phyloP scores from a whole-genome alignment of 2,329 filamentous ascomycete genomes.

The Penicillium palitans region DNA sequence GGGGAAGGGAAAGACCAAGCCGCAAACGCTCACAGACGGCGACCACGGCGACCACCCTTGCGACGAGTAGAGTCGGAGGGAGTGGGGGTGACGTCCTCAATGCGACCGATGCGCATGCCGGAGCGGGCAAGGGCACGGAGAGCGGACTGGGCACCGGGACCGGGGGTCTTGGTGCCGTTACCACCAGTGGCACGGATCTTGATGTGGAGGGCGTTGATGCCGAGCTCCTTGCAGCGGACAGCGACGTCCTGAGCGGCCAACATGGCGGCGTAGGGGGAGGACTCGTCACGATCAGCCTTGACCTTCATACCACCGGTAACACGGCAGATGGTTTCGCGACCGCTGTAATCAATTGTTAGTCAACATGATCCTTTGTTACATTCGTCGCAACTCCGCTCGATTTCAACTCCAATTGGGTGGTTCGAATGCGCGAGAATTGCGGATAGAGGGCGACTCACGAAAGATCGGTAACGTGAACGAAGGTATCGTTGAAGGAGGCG shows the following conservation, averaged over 20 bases:
- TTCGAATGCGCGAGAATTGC: slow-evolving; percentile 1
- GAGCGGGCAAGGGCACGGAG: slow-evolving; percentile 98
- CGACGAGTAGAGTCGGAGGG: slow-evolving; percentile 98
- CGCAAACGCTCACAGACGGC: slow-evolving; percentile 80
- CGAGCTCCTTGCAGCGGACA: slow-evolving; percentile 80
- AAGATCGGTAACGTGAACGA: slow-evolving; percentile 99
- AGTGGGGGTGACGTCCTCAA: slow-evolving; percentile 99
- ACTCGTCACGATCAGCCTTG: slow-evolving; percentile 99
- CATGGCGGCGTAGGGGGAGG: slow-evolving; percentile 99
- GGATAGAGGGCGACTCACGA: slow-evolving; percentile 57
- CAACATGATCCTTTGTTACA: slow-evolving; percentile 44
- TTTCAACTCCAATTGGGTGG: slow-evolving; percentile 7
- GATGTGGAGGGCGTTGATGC: slow-evolving; percentile 97
- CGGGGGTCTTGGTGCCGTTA: slow-evolving; percentile 99
- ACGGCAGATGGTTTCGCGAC: slow-evolving; percentile 99
- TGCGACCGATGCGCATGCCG: slow-evolving; percentile 99
- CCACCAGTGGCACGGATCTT: slow-evolving; percentile 99
- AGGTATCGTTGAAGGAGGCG: slow-evolving; percentile 90
- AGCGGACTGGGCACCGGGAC: slow-evolving; percentile 97
- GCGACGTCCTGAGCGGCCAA: slow-evolving; percentile 99
- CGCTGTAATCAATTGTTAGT: slow-evolving; percentile 68
- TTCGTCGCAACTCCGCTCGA: neutral
- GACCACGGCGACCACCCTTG: slow-evolving; percentile 99
- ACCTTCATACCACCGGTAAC: slow-evolving; percentile 99
- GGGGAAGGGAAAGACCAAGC: slow-evolving; percentile 31